Base-by-base conservation (phyloP, 179 eudicot genomes). In the Beta corolliflora region DNA sequence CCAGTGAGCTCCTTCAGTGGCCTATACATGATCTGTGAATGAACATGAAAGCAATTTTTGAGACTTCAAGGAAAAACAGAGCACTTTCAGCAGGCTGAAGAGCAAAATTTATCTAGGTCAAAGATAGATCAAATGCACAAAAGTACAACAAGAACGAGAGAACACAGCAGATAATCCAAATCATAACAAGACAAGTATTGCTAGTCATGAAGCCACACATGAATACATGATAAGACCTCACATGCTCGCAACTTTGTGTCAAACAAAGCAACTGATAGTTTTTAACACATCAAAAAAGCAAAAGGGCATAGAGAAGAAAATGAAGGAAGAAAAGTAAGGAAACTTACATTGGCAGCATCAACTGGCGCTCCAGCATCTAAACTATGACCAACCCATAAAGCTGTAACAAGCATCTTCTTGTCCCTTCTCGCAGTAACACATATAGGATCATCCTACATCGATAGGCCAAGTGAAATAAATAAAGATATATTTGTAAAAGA, bases 361-460 rank as follows among this genome's bases (percentile, higher is more conserved):
- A 83, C 85, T 2, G 90, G 88, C 86, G 67, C 83, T 67, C 90
- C 93, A 58, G 64, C 66, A 56, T 91, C 93, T 73, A 87, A 82
- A 80, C 93, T 91, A 54, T 91, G 93, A 66, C 88, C 88, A 84
- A 94, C 87, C 99, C 98, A 96, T 78, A 91, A 73, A 53, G 84
- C 81, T 4, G 88, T 87, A 44, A 92, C 94, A 81, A 96, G 77
- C 65, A 52, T 76, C 88, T 96, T 96, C 72, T 91, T 87, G 83
- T 94, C 97, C 36, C 67, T 77, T 85, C 90, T 88, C 73, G 98
- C 96, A 68, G 90, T 87, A 78, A 91, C 89, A 75, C 98, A 96
- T 16, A 92, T 67, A 36, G 94, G 93, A 85, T 96, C 99, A 88
- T 94, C 97, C 98, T 96, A 80, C 82, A 78, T 80, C 56, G 54